Evolutionary conservation across 139 green algal species (phyloP).

Genomic region (Pleodorina starrii): DNA sequence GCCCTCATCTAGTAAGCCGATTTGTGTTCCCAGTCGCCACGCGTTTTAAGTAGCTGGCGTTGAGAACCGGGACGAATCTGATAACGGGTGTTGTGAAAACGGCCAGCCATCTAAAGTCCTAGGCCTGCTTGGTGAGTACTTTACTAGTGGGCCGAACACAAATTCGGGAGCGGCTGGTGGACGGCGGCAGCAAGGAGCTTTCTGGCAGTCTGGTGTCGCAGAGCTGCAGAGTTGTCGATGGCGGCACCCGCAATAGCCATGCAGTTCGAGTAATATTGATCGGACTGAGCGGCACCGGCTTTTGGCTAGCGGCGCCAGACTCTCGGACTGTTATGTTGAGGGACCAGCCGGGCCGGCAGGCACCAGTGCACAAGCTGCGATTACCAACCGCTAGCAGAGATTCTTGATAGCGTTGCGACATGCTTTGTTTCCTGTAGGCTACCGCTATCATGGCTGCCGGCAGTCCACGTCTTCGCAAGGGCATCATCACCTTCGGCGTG

Average conservation of each 20-base stretch:
- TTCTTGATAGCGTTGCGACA: too few relatives aligned
- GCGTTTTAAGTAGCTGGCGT: conserved; percentile 12
- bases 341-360: too few relatives aligned
- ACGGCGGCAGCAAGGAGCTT: neutral
- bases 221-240: neutral
- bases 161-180: neutral
- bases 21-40: neutral
- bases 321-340: too few relatives aligned
- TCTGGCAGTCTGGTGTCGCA: neutral
- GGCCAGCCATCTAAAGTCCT: neutral
- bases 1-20: neutral
- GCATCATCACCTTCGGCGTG: neutral
- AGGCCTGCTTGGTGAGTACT: neutral
- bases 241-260: too few relatives aligned
- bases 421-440: neutral
- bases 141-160: neutral
- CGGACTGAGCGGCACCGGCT: too few relatives aligned
- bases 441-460: conserved; percentile 5
- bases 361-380: too few relatives aligned
- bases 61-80: conserved; percentile 9
- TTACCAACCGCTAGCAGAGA: too few relatives aligned
- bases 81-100: conserved; percentile 7
- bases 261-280: too few relatives aligned
- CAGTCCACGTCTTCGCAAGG: conserved; percentile 9
- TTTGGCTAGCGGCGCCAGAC: too few relatives aligned